Base-by-base conservation (phyloP, 139 green algal species). In the Micromonas commoda region DNA sequence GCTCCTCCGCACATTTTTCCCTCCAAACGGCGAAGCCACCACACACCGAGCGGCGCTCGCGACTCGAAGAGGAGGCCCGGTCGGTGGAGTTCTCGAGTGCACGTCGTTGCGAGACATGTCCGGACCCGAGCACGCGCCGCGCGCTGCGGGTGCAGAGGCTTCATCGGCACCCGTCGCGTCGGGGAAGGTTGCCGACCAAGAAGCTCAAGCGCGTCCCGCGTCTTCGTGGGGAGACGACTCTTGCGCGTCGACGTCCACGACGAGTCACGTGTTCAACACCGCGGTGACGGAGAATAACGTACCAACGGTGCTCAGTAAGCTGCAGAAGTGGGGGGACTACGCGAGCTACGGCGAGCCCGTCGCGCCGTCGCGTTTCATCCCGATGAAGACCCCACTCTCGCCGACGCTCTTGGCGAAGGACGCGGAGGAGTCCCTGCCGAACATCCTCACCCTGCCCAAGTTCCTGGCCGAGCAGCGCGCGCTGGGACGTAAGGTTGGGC, bases 241-340 rank as follows among this genome's bases (percentile, higher is more conserved):
- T 9, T 9, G 9, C 9, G 9, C 45, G 16, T 16, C 45, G 9
- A 9, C 45, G 45, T 57, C 45, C 9, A 23, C 45, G 16, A 57
- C 45, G 9, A 23, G 9, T 9, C 45, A 9, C 45, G 9, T 57
- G 9, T 16, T 9, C 45, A 78, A 38, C 16, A 51, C 35, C 78
- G 38, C 28, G 28, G 16, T 39, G 63, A 28, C 4, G 26, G n/a
- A 28, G 24, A 70, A 39, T 31, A 70, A 73, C 26, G 38, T 74
- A 13, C 82, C 84, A 1, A 83, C 75, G 23, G 87, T 92, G 0
- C 73, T 93, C 31, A 83, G 54, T 19, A 94, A 94, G 76, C 80
- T 94, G 19, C 83, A 91, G 52, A 93, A 94, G 76, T 93, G 89
- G 88, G 89, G 82, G 5, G 82, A 90, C 68, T 92, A 90, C 71